These are phyloP conservation scores for Rhodotorula paludigena DNA, from an alignment of 768 basidiomycete genomes.

Conservation along the genomic window DNA sequence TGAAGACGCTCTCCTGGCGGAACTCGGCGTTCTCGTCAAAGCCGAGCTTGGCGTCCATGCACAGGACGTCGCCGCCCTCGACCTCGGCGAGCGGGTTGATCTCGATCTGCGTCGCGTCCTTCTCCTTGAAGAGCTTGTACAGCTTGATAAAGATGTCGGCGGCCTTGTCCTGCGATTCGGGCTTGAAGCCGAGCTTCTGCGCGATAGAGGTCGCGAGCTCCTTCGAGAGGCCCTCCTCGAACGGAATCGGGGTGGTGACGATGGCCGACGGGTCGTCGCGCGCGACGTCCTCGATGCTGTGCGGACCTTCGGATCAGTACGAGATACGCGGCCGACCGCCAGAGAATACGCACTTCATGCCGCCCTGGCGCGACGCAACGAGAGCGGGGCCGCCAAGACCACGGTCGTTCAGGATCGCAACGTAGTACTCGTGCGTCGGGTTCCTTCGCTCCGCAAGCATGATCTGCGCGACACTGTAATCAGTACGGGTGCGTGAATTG, in stretches of 20 bases:
- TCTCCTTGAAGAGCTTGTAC: slow-evolving; percentile 95
- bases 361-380: slow-evolving; percentile 88
- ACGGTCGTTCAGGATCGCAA: slow-evolving; percentile 94
- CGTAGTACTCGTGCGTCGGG: slow-evolving; percentile 95
- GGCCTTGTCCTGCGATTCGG: slow-evolving; percentile 67
- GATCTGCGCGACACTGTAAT: slow-evolving; percentile 55
- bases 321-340: background rate
- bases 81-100: slow-evolving; percentile 97
- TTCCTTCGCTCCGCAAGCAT: slow-evolving; percentile 96
- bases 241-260: slow-evolving; percentile 87
- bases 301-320: background rate
- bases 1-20: slow-evolving; percentile 82
- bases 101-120: slow-evolving; percentile 98
- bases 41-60: slow-evolving; percentile 99
- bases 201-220: slow-evolving; percentile 66
- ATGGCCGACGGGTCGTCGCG: slow-evolving; percentile 90
- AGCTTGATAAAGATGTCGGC: slow-evolving; percentile 89
- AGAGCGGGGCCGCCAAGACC: slow-evolving; percentile 80
- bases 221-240: slow-evolving; percentile 70
- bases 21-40: slow-evolving; percentile 99
- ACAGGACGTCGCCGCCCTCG: slow-evolving; percentile 82
- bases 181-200: slow-evolving; percentile 82
- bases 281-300: slow-evolving; percentile 88
- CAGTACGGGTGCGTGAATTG: background rate
- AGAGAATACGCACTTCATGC: slow-evolving; percentile 66